These are phyloP conservation scores for Pythium plurisporium DNA, from an alignment of 352 stramenopile genomes.

Conservation along the genomic window DNA sequence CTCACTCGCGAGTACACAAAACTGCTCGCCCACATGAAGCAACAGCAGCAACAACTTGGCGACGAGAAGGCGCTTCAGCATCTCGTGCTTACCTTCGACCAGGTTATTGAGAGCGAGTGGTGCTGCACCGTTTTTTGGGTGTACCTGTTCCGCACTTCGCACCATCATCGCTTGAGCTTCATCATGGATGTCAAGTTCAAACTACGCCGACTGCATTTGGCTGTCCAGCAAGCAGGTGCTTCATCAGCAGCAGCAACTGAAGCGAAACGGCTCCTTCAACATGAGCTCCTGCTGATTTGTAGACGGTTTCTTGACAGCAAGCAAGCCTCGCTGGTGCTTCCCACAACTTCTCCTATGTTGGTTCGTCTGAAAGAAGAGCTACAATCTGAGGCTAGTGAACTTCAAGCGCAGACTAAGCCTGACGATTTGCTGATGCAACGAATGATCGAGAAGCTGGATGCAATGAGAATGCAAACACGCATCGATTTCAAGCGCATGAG, in stretches of 20 bases:
- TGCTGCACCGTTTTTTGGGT: constrained; percentile 70
- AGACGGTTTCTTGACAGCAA: constrained; percentile 25
- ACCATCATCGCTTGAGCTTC: constrained; percentile 55
- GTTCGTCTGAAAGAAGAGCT: constrained; percentile 30
- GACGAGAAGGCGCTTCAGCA: constrained; percentile 14
- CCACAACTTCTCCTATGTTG: constrained; percentile 15
- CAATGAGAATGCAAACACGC: constrained; percentile 29
- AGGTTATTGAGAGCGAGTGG: constrained; percentile 62
- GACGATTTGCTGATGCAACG: neutral
- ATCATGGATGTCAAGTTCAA: constrained; percentile 53
- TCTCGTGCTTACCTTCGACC: constrained; percentile 38
- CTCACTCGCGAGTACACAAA: constrained; percentile 29
- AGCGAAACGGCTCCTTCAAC: constrained; percentile 3
- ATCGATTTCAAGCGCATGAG: constrained; percentile 46
- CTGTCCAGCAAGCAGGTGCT: neutral
- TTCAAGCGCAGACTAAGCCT: constrained; percentile 1
- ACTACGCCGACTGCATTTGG: constrained; percentile 32
- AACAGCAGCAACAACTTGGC: constrained; percentile 9
- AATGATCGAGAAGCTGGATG: constrained; percentile 33
- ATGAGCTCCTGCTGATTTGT: constrained; percentile 22
- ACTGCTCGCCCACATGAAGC: constrained; percentile 16
- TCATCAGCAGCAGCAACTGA: constrained; percentile 10
- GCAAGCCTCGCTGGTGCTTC: constrained; percentile 17
- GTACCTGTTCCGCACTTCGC: constrained; percentile 49
- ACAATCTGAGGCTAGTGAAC: constrained; percentile 8